These are phyloP conservation scores for Oemleria cerasiformis DNA, from an alignment of 306 rosid genomes.

Conservation along the genomic window DNA sequence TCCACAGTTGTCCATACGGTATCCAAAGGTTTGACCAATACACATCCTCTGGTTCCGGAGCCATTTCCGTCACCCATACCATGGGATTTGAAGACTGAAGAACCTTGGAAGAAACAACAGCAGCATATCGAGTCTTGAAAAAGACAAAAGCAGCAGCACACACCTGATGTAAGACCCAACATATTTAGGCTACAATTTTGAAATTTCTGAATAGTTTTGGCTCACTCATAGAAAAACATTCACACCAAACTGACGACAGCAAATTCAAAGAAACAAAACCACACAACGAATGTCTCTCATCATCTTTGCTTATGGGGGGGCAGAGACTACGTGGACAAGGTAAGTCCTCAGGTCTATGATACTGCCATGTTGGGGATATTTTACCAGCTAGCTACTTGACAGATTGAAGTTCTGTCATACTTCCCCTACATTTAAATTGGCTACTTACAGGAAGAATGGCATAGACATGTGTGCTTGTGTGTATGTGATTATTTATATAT, in stretches of 20 bases:
- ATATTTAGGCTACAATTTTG: neutral
- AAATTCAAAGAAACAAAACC: neutral
- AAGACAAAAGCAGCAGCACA: conserved; percentile 91
- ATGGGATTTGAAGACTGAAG: conserved; percentile 96
- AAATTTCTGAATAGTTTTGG: neutral
- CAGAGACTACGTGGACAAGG: neutral
- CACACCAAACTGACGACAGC: neutral
- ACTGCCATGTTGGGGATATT: neutral
- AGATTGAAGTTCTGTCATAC: neutral
- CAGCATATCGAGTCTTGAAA: conserved; percentile 87
- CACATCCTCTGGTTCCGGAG: conserved; percentile 88
- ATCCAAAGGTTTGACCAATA: conserved; percentile 92
- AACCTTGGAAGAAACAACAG: conserved; percentile 56
- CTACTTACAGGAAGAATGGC: conserved; percentile 1
- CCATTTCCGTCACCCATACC: conserved; percentile 81
- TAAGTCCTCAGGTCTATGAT: neutral
- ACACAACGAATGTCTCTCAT: neutral
- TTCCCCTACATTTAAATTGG: neutral
- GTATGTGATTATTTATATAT: neutral
- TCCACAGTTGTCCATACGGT: conserved; percentile 85
- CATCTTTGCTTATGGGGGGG: neutral
- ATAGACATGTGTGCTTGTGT: neutral
- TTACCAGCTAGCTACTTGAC: neutral
- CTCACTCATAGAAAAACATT: neutral
- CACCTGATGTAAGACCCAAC: conserved; percentile 50